These are phyloP conservation scores for Prosopis cineraria DNA, from an alignment of 306 rosid species.

Conservation along the genomic window DNA sequence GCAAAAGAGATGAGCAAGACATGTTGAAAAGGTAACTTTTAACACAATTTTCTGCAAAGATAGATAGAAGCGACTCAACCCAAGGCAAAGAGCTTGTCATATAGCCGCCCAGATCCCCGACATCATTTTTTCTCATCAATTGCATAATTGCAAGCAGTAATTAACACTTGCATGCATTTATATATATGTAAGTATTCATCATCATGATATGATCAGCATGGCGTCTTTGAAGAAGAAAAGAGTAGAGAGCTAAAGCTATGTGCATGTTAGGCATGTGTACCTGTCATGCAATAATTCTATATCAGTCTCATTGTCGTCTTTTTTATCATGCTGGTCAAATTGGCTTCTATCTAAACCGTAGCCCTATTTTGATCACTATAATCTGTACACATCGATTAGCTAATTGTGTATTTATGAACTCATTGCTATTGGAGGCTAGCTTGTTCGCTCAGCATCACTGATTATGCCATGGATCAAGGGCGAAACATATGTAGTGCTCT, in stretches of 20 bases:
- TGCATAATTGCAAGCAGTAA: conserved; percentile 36
- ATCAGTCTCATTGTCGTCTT: not conserved
- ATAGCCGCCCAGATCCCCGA: conserved; percentile 63
- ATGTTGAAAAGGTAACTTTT: conserved; percentile 36
- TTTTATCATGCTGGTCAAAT: too few relatives aligned
- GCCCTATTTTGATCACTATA: too few relatives aligned
- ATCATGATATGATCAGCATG: conserved; percentile 14
- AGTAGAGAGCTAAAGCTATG: too few relatives aligned
- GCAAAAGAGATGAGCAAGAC: not conserved
- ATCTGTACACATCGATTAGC: too few relatives aligned
- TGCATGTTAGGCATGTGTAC: conserved; percentile 48
- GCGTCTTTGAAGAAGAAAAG: conserved; percentile 31
- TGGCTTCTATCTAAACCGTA: too few relatives aligned
- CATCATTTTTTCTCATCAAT: conserved; percentile 47
- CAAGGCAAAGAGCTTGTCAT: conserved; percentile 48
- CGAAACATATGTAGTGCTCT: not conserved
- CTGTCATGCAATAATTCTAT: conserved; percentile 50
- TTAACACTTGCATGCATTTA: not conserved
- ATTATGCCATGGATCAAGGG: conserved; percentile 41
- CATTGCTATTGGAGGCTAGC: conserved; percentile 44
- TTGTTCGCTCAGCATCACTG: conserved; percentile 33
- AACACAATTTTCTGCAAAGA: conserved; percentile 36
- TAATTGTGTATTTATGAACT: conserved; percentile 33
- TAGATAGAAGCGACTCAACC: conserved; percentile 27
- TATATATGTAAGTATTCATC: conserved; percentile 24